Percentiles rank a stretch among this genome's conserved stretches.
Evolutionary conservation across 2,329 filamentous ascomycete species (phyloP).

Genomic region (Diaporthe humulicola): DNA sequence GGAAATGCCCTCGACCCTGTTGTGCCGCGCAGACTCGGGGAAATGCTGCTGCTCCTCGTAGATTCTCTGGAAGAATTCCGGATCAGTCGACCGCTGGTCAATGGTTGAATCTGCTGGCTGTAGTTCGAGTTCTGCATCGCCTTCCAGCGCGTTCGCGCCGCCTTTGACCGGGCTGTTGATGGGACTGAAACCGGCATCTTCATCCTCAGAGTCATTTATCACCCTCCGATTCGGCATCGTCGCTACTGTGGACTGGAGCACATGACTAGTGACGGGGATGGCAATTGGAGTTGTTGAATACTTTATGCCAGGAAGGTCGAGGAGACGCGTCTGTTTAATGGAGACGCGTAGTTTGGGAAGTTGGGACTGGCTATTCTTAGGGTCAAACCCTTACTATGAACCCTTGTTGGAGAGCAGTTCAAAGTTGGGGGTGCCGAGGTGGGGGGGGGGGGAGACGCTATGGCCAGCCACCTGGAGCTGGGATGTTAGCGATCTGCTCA

Average conservation of each 20-base stretch:
- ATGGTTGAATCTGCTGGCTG: conserved; percentile 29
- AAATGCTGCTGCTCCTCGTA: conserved; percentile 61
- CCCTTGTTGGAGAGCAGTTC: too few relatives aligned
- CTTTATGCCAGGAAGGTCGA: not conserved
- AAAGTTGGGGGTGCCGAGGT: too few relatives aligned
- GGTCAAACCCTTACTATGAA: conserved; percentile 14
- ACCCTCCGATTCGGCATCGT: conserved; percentile 46
- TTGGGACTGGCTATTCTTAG: not conserved
- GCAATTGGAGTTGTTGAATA: not conserved
- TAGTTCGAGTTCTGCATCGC: conserved; percentile 5
- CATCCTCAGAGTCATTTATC: conserved; percentile 51
- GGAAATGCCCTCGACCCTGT: not conserved
- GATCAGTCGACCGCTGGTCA: conserved; percentile 59
- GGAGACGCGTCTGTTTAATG: conserved; percentile 20
- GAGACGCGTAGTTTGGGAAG: conserved; percentile 16
- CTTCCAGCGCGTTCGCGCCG: conserved; percentile 5
- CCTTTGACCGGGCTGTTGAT: conserved; percentile 40
- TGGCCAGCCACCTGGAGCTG: not conserved
- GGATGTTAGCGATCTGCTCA: not conserved
- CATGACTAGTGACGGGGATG: not conserved
- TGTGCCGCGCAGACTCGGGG: conserved; percentile 10
- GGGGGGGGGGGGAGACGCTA: not conserved
- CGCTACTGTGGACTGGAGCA: not conserved
- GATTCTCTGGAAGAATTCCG: conserved; percentile 60
- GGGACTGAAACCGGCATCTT: conserved; percentile 47